Percentiles rank a stretch among this genome's conserved stretches.
phyloP scores from a whole-genome alignment of 2,329 filamentous ascomycete genomes.

The Paraphoma chrysanthemicola region DNA sequence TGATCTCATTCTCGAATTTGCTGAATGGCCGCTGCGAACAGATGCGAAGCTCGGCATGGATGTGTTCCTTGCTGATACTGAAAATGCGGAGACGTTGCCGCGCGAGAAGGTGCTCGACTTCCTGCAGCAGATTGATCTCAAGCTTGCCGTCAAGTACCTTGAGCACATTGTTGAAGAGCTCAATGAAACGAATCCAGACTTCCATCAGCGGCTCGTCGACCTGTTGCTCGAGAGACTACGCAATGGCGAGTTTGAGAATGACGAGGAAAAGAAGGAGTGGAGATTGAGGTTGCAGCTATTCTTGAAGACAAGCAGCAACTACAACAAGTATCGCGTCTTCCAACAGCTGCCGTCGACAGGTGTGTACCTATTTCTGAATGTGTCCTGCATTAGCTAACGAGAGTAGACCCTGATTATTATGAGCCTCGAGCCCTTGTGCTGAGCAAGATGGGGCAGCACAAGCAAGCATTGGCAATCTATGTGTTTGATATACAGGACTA shows the following conservation, averaged over 20 bases:
- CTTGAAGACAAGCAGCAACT: slow-evolving; percentile 76
- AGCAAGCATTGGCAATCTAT: slow-evolving; percentile 95
- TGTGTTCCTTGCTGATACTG: slow-evolving; percentile 89
- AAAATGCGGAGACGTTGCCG: slow-evolving; percentile 91
- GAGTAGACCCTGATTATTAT: slow-evolving; percentile 79
- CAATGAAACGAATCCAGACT: slow-evolving; percentile 81
- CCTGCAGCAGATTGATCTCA: slow-evolving; percentile 70
- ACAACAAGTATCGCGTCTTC: slow-evolving; percentile 81
- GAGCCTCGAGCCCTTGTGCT: slow-evolving; percentile 90
- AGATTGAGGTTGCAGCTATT: slow-evolving; percentile 76
- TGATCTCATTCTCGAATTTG: slow-evolving; percentile 89
- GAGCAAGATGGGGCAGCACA: slow-evolving; percentile 93
- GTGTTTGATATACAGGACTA: slow-evolving; percentile 93
- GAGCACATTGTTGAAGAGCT: slow-evolving; percentile 91
- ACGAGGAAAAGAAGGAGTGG: slow-evolving; percentile 53
- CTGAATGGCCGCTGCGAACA: slow-evolving; percentile 81
- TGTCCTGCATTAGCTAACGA: slow-evolving; percentile 4
- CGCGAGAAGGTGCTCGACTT: slow-evolving; percentile 78
- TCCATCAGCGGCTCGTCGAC: slow-evolving; percentile 84
- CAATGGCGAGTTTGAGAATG: slow-evolving; percentile 36
- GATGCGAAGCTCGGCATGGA: slow-evolving; percentile 85
- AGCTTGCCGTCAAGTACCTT: slow-evolving; percentile 80
- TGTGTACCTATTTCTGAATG: slow-evolving; percentile 50
- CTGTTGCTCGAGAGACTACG: slow-evolving; percentile 68
- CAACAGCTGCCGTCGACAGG: slow-evolving; percentile 79